These are phyloP conservation scores for Epichloe typhina DNA, from an alignment of 2,329 filamentous ascomycete genomes.

Conservation along the genomic window DNA sequence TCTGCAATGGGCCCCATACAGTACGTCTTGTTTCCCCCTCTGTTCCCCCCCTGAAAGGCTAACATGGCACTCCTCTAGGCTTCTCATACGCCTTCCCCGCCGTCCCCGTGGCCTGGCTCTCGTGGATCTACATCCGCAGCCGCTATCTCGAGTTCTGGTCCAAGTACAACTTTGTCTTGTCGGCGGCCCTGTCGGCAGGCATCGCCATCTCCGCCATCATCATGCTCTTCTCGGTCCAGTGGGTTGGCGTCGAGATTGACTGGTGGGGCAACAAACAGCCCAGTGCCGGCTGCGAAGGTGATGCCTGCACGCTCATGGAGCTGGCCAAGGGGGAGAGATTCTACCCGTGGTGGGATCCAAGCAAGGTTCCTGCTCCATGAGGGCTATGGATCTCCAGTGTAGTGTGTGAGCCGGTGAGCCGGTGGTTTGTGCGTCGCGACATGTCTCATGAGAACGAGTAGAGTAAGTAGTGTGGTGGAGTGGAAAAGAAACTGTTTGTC, in stretches of 20 bases:
- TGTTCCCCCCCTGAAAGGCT: neutral
- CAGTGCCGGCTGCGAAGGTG: slow-evolving; percentile 13
- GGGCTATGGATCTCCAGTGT: neutral
- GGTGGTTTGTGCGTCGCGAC: no score
- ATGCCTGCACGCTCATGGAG: slow-evolving; percentile 10
- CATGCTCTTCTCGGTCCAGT: slow-evolving; percentile 35
- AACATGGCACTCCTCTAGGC: slow-evolving; percentile 9
- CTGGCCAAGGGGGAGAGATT: slow-evolving; percentile 15
- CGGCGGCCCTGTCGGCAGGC: slow-evolving; percentile 29
- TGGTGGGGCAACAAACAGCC: slow-evolving; percentile 33
- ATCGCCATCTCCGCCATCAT: slow-evolving; percentile 33
- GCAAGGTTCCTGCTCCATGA: slow-evolving; percentile 11
- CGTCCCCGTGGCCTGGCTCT: slow-evolving; percentile 32
- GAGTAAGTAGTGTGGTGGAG: no score
- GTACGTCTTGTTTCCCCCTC: neutral
- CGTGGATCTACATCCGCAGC: slow-evolving; percentile 33
- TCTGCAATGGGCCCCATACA: slow-evolving; percentile 30
- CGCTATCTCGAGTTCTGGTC: slow-evolving; percentile 35
- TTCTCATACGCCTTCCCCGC: slow-evolving; percentile 31
- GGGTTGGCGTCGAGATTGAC: slow-evolving; percentile 19
- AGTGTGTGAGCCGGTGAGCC: no score
- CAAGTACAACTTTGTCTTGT: slow-evolving; percentile 34
- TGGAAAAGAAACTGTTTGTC: no score
- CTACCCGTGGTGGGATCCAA: slow-evolving; percentile 15
- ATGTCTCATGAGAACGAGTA: no score